phyloP scores from a whole-genome alignment of 768 basidiomycete genomes.

The Phallus indusiatus region DNA sequence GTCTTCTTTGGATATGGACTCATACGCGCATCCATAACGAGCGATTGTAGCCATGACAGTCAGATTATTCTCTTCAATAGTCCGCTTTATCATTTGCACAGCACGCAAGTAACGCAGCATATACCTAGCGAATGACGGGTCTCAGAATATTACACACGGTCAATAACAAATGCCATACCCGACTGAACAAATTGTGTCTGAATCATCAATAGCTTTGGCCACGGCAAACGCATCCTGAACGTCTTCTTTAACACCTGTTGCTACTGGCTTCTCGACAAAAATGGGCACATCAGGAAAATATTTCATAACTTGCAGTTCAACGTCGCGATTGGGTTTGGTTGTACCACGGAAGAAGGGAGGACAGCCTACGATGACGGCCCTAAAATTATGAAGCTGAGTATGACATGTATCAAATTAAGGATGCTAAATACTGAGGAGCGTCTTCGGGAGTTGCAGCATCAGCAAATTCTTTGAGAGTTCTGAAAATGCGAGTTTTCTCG shows the following conservation, averaged over 20 bases:
- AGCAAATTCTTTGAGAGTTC: slow-evolving; percentile 78
- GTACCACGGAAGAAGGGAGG: slow-evolving; percentile 93
- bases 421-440: slow-evolving; percentile 37
- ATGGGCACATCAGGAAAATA: slow-evolving; percentile 81
- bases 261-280: slow-evolving; percentile 90
- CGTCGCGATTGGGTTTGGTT: slow-evolving; percentile 61
- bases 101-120: slow-evolving; percentile 93
- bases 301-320: slow-evolving; percentile 82
- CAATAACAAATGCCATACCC: slow-evolving; percentile 41
- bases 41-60: slow-evolving; percentile 95
- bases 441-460: slow-evolving; percentile 55
- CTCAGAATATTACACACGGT: too few relatives aligned
- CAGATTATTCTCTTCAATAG: slow-evolving; percentile 88
- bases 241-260: slow-evolving; percentile 66
- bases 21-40: slow-evolving; percentile 86
- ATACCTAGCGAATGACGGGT: slow-evolving; percentile 40
- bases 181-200: slow-evolving; percentile 75
- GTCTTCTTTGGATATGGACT: slow-evolving; percentile 67
- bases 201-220: slow-evolving; percentile 59
- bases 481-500: slow-evolving; percentile 76
- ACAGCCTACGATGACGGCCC: slow-evolving; percentile 80
- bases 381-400: slow-evolving; percentile 15
- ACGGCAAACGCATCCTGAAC: slow-evolving; percentile 62
- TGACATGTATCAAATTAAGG: not conserved
- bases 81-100: slow-evolving; percentile 93